Conservation (phyloP, 2,329 filamentous ascomycete genomes). For the Pyrenochaeta sp. region DNA sequence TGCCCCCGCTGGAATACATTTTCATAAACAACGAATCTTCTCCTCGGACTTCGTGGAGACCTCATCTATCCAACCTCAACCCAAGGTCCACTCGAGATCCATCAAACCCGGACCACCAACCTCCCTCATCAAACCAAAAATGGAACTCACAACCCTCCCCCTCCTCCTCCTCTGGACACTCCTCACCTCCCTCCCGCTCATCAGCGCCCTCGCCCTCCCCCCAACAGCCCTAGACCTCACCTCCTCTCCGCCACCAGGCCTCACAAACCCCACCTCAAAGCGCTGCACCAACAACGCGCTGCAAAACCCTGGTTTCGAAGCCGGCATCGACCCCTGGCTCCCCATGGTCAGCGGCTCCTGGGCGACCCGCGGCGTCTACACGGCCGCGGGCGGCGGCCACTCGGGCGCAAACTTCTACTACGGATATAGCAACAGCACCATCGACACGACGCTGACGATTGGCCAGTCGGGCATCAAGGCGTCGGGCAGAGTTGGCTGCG, state of each 20-base stretch:
- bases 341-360: constrained; percentile 25
- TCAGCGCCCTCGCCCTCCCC: constrained; percentile 5
- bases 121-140: background rate
- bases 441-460: constrained; percentile 14
- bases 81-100: no score
- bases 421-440: constrained; percentile 17
- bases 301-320: constrained; percentile 28
- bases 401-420: constrained; percentile 13
- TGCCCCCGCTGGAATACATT: no score
- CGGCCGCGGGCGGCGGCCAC: constrained; percentile 8
- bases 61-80: no score
- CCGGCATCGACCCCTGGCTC: constrained; percentile 19
- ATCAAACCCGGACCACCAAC: background rate
- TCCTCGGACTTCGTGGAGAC: no score
- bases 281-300: constrained; percentile 21
- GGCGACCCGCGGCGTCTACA: constrained; percentile 10
- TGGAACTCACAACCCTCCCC: constrained; percentile 1
- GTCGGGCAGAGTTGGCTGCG: constrained; percentile 13
- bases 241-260: constrained; percentile 1
- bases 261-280: constrained; percentile 1
- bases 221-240: background rate
- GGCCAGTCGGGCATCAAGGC: constrained; percentile 17
- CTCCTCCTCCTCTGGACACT: constrained; percentile 6
- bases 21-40: no score
- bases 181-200: background rate